These are phyloP conservation scores for Picea abies DNA, from an alignment of 83 land plant genomes.

Conservation along the genomic window DNA sequence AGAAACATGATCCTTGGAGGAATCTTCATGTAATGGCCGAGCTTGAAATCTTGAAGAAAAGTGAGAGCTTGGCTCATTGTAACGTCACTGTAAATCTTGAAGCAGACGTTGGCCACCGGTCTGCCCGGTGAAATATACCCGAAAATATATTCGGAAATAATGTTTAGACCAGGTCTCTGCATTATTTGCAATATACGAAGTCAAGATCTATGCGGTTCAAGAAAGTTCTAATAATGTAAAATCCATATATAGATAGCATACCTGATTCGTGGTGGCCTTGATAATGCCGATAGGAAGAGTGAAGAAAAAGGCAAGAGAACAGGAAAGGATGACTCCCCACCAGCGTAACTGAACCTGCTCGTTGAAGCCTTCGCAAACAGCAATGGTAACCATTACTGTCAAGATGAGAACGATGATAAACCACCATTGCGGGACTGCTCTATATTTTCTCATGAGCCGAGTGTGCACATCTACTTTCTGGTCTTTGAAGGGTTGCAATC, in stretches of 20 bases:
- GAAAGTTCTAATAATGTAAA: slow-evolving; percentile 77
- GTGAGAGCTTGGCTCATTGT: slow-evolving; percentile 84
- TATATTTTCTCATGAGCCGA: slow-evolving; percentile 67
- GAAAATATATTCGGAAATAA: slow-evolving; percentile 83
- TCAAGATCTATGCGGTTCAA: too few relatives aligned
- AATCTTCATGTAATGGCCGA: slow-evolving; percentile 51
- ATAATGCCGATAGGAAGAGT: slow-evolving; percentile 85
- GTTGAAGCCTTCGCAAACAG: slow-evolving; percentile 38
- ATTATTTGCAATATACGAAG: background rate
- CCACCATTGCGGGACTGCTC: slow-evolving; percentile 79
- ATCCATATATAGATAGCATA: slow-evolving; percentile 65
- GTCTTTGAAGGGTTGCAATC: slow-evolving; percentile 64
- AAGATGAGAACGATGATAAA: slow-evolving; percentile 44
- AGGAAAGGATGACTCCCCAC: slow-evolving; percentile 90
- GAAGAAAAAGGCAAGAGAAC: slow-evolving; percentile 64
- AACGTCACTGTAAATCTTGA: slow-evolving; percentile 78
- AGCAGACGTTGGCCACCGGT: slow-evolving; percentile 92
- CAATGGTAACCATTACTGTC: slow-evolving; percentile 41
- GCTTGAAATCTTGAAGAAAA: slow-evolving; percentile 90
- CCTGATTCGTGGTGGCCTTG: slow-evolving; percentile 77
- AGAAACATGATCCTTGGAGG: slow-evolving; percentile 77
- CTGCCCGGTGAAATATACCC: slow-evolving; percentile 84
- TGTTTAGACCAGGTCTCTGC: slow-evolving; percentile 80
- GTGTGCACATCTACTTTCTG: slow-evolving; percentile 72
- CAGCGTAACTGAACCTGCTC: slow-evolving; percentile 81